Evolutionary conservation across 1,139 yeast genomes (phyloP).

Genomic region (Groenewaldozyma auringiensis): DNA sequence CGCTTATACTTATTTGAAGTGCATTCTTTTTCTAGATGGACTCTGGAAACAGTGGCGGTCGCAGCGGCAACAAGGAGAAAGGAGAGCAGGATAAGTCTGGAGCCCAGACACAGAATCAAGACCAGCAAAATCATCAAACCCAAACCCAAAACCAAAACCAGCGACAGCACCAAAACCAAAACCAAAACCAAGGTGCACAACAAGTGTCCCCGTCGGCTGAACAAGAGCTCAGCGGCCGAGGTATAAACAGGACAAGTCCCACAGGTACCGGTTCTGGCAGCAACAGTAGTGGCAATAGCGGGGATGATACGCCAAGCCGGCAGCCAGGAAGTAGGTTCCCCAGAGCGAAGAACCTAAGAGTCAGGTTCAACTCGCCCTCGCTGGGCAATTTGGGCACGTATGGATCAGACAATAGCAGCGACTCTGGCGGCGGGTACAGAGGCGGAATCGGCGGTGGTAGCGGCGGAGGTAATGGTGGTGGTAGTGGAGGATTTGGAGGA

Average conservation of each 20-base stretch:
- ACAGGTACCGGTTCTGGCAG: not conserved
- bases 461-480: not conserved
- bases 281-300: not conserved
- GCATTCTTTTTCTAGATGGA: too few species aligned
- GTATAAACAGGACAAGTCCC: not conserved
- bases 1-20: too few species aligned
- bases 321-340: not conserved
- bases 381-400: not conserved
- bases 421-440: not conserved
- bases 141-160: too few species aligned
- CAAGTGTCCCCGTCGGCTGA: too few species aligned
- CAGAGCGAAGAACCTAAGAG: not conserved
- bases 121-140: too few species aligned
- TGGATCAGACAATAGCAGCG: not conserved
- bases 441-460: not conserved
- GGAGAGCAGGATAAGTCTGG: too few species aligned
- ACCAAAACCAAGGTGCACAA: not conserved
- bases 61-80: too few species aligned
- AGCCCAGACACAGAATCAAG: too few species aligned
- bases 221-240: too few species aligned
- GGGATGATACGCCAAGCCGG: not conserved
- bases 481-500: not conserved
- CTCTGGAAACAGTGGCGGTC: too few species aligned
- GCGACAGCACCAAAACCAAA: not conserved
- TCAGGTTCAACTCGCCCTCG: not conserved